phyloP scores from a whole-genome alignment of 2,329 filamentous ascomycete species.

The Alternaria hordeiaustralica region DNA sequence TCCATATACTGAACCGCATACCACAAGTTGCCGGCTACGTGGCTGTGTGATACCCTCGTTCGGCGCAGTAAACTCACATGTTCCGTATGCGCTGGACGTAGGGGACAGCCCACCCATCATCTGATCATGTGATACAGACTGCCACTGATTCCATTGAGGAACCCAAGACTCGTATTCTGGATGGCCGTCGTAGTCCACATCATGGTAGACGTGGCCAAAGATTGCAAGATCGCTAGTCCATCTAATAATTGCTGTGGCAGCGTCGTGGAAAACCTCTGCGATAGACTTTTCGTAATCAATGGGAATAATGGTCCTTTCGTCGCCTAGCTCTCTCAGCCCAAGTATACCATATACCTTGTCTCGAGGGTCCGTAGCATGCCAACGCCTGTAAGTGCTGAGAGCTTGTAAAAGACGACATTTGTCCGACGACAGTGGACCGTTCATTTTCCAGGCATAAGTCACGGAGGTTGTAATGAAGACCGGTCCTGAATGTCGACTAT shows the following conservation, averaged over 20 bases:
- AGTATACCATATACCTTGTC: background rate
- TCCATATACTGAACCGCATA: background rate
- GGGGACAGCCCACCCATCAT: background rate
- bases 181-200: background rate
- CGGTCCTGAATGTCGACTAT: rapidly evolving
- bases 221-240: background rate
- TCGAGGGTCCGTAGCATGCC: background rate
- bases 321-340: background rate
- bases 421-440: background rate
- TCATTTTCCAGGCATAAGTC: background rate
- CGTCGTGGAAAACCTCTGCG: background rate
- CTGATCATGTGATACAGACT: background rate
- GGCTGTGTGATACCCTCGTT: background rate
- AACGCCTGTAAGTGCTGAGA: background rate
- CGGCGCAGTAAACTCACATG: background rate
- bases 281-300: background rate
- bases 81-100: background rate
- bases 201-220: background rate
- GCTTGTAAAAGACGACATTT: background rate
- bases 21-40: background rate
- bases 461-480: rapidly evolving
- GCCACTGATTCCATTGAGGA: background rate
- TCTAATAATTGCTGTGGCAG: background rate
- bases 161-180: background rate
- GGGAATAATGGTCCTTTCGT: background rate